Conservation (phyloP, 23 red algal species). For the Agarophyton chilense region DNA sequence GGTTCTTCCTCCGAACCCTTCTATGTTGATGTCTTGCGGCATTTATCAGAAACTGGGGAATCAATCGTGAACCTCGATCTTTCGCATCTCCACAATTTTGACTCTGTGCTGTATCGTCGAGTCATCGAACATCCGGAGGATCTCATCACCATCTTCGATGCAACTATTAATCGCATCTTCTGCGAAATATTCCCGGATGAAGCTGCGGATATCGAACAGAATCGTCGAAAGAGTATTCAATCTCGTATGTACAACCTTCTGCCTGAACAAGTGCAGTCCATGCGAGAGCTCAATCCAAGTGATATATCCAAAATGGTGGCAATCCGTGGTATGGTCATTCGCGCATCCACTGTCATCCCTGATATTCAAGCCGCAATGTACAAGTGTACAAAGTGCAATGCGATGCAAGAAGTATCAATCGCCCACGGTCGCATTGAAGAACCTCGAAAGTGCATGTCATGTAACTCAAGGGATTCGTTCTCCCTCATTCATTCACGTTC, state of each 20-base stretch:
- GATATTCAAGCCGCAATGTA: conserved; percentile 95
- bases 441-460: conserved; percentile 79
- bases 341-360: conserved; percentile 77
- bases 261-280: conserved; percentile 66
- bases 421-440: conserved; percentile 85
- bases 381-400: conserved; percentile 79
- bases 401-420: conserved; percentile 73
- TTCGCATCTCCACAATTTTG: conserved; percentile 71
- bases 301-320: conserved; percentile 80
- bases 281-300: conserved; percentile 88
- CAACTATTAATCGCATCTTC: conserved; percentile 71
- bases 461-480: conserved; percentile 76
- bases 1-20: not conserved
- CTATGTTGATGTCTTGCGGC: conserved; percentile 62
- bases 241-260: conserved; percentile 80
- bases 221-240: conserved; percentile 46
- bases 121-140: conserved; percentile 83
- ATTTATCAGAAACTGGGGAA: conserved; percentile 75
- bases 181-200: conserved; percentile 53
- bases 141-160: conserved; percentile 86
- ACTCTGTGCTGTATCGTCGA: conserved; percentile 63
- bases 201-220: conserved; percentile 31
- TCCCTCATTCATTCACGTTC: conserved; percentile 88
- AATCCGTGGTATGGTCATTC: conserved; percentile 96
- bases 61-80: conserved; percentile 80